phyloP scores from a whole-genome alignment of 306 rosid species.

The Inga laurina region DNA sequence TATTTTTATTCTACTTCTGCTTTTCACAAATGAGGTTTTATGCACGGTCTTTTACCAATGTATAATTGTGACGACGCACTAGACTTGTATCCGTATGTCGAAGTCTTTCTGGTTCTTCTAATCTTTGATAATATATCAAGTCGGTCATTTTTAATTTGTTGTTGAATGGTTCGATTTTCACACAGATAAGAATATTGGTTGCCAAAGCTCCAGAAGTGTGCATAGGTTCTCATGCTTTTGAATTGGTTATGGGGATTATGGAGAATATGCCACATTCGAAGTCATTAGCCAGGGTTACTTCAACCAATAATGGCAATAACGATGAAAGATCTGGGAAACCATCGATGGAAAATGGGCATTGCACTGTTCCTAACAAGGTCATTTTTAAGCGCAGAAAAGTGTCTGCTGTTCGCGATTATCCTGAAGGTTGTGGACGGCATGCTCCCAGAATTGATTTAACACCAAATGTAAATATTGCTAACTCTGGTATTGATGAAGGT shows the following conservation, averaged over 20 bases:
- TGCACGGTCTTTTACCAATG: background rate
- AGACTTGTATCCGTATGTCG: background rate
- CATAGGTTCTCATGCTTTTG: conserved; percentile 12
- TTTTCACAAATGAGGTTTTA: background rate
- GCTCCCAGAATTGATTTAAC: conserved; percentile 24
- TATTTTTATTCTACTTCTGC: background rate
- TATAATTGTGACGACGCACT: background rate
- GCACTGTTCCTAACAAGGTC: conserved; percentile 23
- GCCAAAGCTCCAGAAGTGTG: conserved; percentile 3
- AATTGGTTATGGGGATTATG: conserved; percentile 40
- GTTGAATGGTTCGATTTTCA: conserved; percentile 1
- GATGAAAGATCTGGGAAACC: conserved; percentile 41
- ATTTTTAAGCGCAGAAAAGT: conserved; percentile 52
- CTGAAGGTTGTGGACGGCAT: conserved; percentile 71
- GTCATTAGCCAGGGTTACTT: conserved; percentile 30
- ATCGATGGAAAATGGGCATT: conserved; percentile 45
- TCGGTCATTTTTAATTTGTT: background rate
- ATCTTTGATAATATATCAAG: background rate
- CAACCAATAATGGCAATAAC: conserved; percentile 43
- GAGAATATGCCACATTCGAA: conserved; percentile 38
- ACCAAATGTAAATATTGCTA: conserved; percentile 1
- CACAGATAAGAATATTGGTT: conserved; percentile 9
- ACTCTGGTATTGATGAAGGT: conserved; percentile 16
- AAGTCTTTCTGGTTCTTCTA: background rate
- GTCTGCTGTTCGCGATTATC: conserved; percentile 79